A percentile compares a stretch with the other conserved stretches of the same genome.
Evolutionary conservation across 2,329 filamentous ascomycete genomes (phyloP).

Genomic region (Monosporascus sp.): DNA sequence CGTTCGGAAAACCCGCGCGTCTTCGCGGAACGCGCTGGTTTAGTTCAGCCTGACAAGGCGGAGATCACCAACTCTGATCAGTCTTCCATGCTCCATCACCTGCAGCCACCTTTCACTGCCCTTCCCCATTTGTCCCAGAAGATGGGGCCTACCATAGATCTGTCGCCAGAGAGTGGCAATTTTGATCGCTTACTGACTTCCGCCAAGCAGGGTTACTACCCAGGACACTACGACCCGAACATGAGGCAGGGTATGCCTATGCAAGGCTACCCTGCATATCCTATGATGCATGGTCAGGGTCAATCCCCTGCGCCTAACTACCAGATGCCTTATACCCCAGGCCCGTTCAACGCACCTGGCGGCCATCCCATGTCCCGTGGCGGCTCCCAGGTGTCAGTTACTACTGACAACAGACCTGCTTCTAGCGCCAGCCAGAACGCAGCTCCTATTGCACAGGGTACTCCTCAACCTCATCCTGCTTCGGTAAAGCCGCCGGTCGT

Average conservation of each 20-base stretch:
- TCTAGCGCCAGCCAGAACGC: slow-evolving; percentile 63
- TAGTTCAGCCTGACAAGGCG: slow-evolving; percentile 11
- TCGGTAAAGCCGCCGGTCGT: slow-evolving; percentile 43
- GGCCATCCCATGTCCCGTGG: slow-evolving; percentile 77
- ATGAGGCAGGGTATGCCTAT: slow-evolving; percentile 37
- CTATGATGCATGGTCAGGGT: slow-evolving; percentile 27
- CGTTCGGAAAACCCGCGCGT: slow-evolving; percentile 33
- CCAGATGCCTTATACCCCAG: slow-evolving; percentile 40
- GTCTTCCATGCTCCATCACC: slow-evolving; percentile 17
- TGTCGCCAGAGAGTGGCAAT: slow-evolving; percentile 64
- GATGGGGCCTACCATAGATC: slow-evolving; percentile 37
- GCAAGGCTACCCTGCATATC: slow-evolving; percentile 27
- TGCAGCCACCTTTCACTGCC: slow-evolving; percentile 24
- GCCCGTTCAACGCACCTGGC: slow-evolving; percentile 31
- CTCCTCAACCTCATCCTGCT: slow-evolving; percentile 59
- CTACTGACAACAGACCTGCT: slow-evolving; percentile 41
- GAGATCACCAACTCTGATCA: slow-evolving; percentile 11
- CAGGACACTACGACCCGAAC: slow-evolving; percentile 44
- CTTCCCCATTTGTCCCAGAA: slow-evolving; percentile 16
- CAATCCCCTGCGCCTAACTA: slow-evolving; percentile 44
- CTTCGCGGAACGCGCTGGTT: slow-evolving; percentile 19
- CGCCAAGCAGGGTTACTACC: slow-evolving; percentile 61
- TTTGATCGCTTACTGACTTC: slow-evolving; percentile 72
- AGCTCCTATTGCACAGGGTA: slow-evolving; percentile 56
- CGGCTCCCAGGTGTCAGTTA: slow-evolving; percentile 68